These are phyloP conservation scores for Aspergillus ruber DNA, from an alignment of 2,329 filamentous ascomycete species.

Conservation along the genomic window DNA sequence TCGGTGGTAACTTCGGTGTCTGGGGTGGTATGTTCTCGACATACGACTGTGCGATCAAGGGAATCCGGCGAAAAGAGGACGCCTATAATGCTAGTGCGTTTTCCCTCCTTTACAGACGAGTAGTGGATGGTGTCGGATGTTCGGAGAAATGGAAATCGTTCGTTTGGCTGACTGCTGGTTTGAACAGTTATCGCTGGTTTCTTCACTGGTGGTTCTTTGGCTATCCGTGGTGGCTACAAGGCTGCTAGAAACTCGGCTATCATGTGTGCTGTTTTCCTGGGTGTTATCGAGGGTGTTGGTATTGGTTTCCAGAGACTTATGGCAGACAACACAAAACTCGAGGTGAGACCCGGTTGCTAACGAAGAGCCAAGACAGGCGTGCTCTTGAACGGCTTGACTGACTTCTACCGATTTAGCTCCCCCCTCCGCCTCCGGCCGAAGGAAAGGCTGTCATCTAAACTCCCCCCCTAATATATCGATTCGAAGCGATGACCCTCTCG, in stretches of 20 bases:
- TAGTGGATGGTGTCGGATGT: not conserved
- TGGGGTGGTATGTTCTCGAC: slow-evolving; percentile 96
- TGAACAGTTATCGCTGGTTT: slow-evolving; percentile 76
- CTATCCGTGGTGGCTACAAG: slow-evolving; percentile 84
- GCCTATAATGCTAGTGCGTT: slow-evolving; percentile 80
- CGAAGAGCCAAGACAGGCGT: not conserved
- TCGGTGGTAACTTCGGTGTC: slow-evolving; percentile 95
- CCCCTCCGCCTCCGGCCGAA: slow-evolving; percentile 29
- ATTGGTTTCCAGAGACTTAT: slow-evolving; percentile 95
- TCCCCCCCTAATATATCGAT: slow-evolving; percentile 4
- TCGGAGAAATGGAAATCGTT: not conserved
- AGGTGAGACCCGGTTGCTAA: slow-evolving; percentile 45
- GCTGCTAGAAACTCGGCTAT: slow-evolving; percentile 93
- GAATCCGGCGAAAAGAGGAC: slow-evolving; percentile 90
- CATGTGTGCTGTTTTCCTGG: slow-evolving; percentile 86
- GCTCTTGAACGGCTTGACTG: not conserved
- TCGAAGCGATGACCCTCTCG: slow-evolving; percentile 1
- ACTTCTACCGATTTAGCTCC: slow-evolving; percentile 19
- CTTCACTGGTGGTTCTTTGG: slow-evolving; percentile 88
- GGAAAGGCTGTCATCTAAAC: slow-evolving; percentile 32
- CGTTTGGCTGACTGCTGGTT: not conserved
- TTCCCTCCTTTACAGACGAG: not conserved
- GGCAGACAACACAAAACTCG: slow-evolving; percentile 78
- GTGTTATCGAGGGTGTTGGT: slow-evolving; percentile 94
- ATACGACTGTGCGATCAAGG: slow-evolving; percentile 95